phyloP scores from a whole-genome alignment of 2,329 filamentous ascomycete genomes.

The Nemania sp. region DNA sequence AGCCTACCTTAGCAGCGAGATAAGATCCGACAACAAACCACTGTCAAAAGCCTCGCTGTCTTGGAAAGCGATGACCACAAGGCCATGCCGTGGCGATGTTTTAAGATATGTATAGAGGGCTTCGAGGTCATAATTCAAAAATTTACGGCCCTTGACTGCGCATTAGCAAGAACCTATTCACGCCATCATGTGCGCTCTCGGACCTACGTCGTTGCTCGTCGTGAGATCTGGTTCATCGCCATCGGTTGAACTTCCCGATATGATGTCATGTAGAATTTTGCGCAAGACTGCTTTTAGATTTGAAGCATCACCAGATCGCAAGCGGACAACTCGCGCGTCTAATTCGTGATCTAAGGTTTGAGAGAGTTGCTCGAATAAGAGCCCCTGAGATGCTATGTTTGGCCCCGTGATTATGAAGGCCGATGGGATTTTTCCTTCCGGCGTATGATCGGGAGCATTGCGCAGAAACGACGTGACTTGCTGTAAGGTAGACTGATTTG shows the following conservation, averaged over 20 bases:
- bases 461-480: constrained; percentile 61
- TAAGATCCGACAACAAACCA: constrained; percentile 69
- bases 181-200: not conserved
- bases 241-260: constrained; percentile 49
- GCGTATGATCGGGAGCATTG: constrained; percentile 36
- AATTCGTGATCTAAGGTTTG: constrained; percentile 53
- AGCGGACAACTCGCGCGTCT: constrained; percentile 61
- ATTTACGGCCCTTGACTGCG: constrained; percentile 58
- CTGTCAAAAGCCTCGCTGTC: constrained; percentile 83
- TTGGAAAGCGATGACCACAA: constrained; percentile 72
- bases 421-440: constrained; percentile 60
- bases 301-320: constrained; percentile 71
- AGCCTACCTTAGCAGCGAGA: constrained; percentile 68
- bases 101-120: constrained; percentile 65
- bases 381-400: constrained; percentile 73
- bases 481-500: constrained; percentile 63
- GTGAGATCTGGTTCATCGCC: constrained; percentile 58
- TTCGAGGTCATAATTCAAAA: constrained; percentile 79
- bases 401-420: constrained; percentile 78
- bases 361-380: constrained; percentile 72
- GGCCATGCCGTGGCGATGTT: constrained; percentile 54
- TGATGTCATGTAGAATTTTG: constrained; percentile 70
- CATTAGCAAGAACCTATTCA: constrained; percentile 2
- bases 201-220: constrained; percentile 52
- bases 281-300: constrained; percentile 76